Percentiles rank a stretch among this genome's conserved stretches.
These are phyloP conservation scores for Pseudogymnoascus sp. DNA, from an alignment of 2,329 filamentous ascomycete species.

Conservation along the genomic window DNA sequence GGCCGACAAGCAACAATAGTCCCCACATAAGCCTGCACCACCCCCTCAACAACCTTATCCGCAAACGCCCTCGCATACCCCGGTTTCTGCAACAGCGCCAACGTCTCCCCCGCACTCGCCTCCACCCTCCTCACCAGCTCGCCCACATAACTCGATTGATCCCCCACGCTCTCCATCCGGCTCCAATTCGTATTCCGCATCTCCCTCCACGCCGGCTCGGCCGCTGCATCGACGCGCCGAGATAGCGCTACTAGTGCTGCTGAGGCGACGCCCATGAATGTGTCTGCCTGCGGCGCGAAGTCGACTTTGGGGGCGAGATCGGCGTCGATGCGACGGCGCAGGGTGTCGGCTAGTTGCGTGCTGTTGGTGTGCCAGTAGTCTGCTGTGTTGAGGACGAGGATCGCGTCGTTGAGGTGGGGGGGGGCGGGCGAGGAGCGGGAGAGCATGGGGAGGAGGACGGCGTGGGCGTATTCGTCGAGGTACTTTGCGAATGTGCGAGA, in stretches of 20 bases:
- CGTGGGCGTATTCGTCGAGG: constrained; percentile 89
- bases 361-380: constrained; percentile 96
- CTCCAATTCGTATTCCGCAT: constrained; percentile 97
- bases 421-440: constrained; percentile 42
- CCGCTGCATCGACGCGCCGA: constrained; percentile 70
- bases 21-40: constrained; percentile 70
- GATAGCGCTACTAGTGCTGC: constrained; percentile 79
- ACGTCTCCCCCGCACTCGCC: constrained; percentile 62
- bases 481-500: constrained; percentile 85
- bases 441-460: constrained; percentile 71
- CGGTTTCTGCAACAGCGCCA: constrained; percentile 74
- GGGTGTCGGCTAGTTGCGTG: constrained; percentile 87
- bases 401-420: constrained; percentile 58
- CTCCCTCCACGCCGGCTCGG: constrained; percentile 86
- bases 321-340: constrained; percentile 80
- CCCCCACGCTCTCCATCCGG: constrained; percentile 84
- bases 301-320: constrained; percentile 72
- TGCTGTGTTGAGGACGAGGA: constrained; percentile 88
- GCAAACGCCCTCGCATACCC: constrained; percentile 93
- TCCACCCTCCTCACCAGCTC: constrained; percentile 72
- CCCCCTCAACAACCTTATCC: constrained; percentile 86
- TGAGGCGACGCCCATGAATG: constrained; percentile 90
- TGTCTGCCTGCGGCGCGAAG: constrained; percentile 85
- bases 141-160: constrained; percentile 86
- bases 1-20: constrained; percentile 86